Base-by-base conservation (phyloP, 768 basidiomycete species). In the Auriscalpium orientale region DNA sequence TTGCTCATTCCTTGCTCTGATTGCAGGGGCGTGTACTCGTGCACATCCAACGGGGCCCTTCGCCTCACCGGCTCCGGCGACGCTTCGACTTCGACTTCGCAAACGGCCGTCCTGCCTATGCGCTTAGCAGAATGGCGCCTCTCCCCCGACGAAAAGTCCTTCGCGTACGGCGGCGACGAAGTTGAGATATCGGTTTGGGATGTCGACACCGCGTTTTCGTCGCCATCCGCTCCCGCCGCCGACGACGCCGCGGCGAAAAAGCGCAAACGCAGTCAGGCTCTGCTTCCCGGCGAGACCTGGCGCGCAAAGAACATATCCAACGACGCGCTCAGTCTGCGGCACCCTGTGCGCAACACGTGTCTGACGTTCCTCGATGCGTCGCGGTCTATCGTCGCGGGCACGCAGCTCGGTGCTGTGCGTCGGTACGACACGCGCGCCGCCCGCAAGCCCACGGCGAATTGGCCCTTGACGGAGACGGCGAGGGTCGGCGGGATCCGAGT, bases 131-230 rank as follows among this genome's bases (percentile, higher is more conserved):
- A 80, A 53, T 90, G 89, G 86, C 76, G 76, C 35, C 64, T 89
- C 21, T 80, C 83, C 1, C 65, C 71, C 16, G 72, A 79, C 56
- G 71, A 70, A 3, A 66, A 75, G 37, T 78, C 77, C 0, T 92
- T 94, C 71, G 79, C 84, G 2, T 93, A 91, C 58, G 91, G 86
- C 12, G 91, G 91, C 2, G 84, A 92, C 59, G 91, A 94, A 69
- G 89, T 94, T 16, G 88, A 91, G 55, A 67, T 89, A 2, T 92
- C 90, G 1, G 65, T 92, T 3, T 94, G 91, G 91, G 74, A 87
- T 64, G 77, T 79, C 8, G 85, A 91, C 63, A 62, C 75, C 69
- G 65, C 89, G 70, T 75, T 80, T 67, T 58, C 66, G 48, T 34
- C 68, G 9, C 56, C 60, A 13, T 56, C 67, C 12, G 57, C 65